Conservation (phyloP, 495 filamentous ascomycete genomes). For the Talaromyces wortmannii region DNA sequence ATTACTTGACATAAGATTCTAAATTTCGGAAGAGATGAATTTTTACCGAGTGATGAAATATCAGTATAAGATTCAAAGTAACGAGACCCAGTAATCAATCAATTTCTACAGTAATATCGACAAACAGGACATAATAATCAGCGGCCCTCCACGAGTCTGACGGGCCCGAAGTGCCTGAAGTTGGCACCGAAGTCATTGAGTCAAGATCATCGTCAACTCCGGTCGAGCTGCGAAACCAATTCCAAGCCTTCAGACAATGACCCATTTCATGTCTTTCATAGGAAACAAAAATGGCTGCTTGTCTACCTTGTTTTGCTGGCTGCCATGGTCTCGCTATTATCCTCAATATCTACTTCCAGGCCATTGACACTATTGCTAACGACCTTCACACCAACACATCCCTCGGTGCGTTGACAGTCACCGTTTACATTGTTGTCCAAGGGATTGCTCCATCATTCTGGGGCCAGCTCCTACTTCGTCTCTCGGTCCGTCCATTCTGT, state of each 20-base stretch:
- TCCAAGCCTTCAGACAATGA: not conserved
- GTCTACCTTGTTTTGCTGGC: slow-evolving; percentile 55
- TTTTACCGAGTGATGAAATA: no score
- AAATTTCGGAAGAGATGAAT: no score
- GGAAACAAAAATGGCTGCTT: slow-evolving; percentile 49
- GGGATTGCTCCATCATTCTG: slow-evolving; percentile 37
- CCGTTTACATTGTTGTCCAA: slow-evolving; percentile 39
- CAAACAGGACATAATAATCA: no score
- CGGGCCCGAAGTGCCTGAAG: no score
- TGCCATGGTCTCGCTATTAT: slow-evolving; percentile 54
- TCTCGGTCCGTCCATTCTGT: slow-evolving; percentile 22
- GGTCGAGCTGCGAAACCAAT: no score
- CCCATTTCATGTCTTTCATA: slow-evolving; percentile 52
- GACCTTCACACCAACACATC: slow-evolving; percentile 23
- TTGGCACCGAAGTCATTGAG: no score
- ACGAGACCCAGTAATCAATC: no score
- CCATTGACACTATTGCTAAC: slow-evolving; percentile 32
- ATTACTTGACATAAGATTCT: no score
- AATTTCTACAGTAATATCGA: no score
- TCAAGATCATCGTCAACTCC: no score
- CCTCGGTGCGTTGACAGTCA: slow-evolving; percentile 28
- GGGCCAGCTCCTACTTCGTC: slow-evolving; percentile 15
- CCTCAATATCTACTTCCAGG: slow-evolving; percentile 75
- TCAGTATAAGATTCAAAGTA: no score
- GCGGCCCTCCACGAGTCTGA: no score